These are phyloP conservation scores for Termitomyces sp. DNA, from an alignment of 768 basidiomycete genomes.

Conservation along the genomic window DNA sequence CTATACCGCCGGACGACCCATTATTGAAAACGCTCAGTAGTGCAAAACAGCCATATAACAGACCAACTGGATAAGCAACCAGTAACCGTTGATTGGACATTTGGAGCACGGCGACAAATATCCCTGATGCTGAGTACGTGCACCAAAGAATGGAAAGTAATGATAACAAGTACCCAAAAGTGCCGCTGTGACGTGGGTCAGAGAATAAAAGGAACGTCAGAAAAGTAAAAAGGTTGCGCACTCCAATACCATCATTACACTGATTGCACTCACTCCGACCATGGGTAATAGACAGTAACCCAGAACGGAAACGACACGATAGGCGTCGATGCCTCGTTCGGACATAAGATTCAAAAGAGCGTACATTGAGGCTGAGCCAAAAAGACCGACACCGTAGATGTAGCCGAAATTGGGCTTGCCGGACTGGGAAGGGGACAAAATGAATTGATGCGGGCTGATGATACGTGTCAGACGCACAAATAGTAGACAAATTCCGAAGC, in stretches of 20 bases:
- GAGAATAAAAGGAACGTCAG: constrained; percentile 1
- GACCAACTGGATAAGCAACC: constrained; percentile 93
- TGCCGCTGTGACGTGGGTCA: constrained; percentile 44
- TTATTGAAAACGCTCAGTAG: constrained; percentile 83
- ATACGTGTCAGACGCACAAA: constrained; percentile 53
- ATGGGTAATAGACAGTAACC: constrained; percentile 97
- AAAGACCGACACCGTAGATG: constrained; percentile 96
- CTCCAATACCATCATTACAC: constrained; percentile 86
- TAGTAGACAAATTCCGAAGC: constrained; percentile 88
- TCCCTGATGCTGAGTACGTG: constrained; percentile 91
- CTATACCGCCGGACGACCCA: constrained; percentile 24
- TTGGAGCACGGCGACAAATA: constrained; percentile 90
- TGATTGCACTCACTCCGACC: constrained; percentile 88
- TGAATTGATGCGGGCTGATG: background rate
- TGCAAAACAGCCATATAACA: constrained; percentile 93
- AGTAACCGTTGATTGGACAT: constrained; percentile 95
- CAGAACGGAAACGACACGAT: constrained; percentile 89
- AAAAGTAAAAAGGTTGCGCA: constrained; percentile 35
- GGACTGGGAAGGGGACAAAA: constrained; percentile 48
- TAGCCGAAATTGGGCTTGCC: constrained; percentile 99
- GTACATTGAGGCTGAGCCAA: constrained; percentile 91
- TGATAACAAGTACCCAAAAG: constrained; percentile 82
- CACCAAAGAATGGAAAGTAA: constrained; percentile 89
- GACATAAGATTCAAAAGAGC: constrained; percentile 96
- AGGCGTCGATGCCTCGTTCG: constrained; percentile 89